Evolutionary conservation across 345 rosid genomes (phyloP).

Genomic region (Hibiscus syriacus): DNA sequence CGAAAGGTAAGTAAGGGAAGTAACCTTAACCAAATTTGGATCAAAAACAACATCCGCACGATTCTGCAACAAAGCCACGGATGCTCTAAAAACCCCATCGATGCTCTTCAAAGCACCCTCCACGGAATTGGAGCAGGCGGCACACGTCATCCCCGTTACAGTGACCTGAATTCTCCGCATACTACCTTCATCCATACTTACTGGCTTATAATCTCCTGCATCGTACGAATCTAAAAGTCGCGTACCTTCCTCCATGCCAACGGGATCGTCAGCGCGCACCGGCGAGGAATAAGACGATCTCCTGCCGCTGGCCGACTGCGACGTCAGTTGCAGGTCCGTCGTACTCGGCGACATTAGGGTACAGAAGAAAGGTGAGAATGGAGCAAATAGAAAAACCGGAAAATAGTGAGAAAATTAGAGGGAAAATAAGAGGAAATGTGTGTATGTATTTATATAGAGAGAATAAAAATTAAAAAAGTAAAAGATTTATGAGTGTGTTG

Average conservation of each 20-base stretch:
- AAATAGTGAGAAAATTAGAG: not conserved
- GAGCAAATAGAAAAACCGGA: not conserved
- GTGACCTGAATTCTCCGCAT: constrained; percentile 57
- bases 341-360: constrained; percentile 53
- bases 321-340: constrained; percentile 67
- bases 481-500: not conserved
- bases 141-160: constrained; percentile 97
- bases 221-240: constrained; percentile 78
- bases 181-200: constrained; percentile 35
- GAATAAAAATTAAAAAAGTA: not conserved
- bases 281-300: not conserved
- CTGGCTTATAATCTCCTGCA: constrained; percentile 11
- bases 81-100: constrained; percentile 61
- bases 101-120: constrained; percentile 71
- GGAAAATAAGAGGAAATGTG: not conserved
- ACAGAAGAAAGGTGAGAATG: constrained; percentile 4
- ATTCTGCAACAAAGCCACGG: constrained; percentile 91
- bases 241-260: constrained; percentile 60
- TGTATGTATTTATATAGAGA: not conserved
- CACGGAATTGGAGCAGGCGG: constrained; percentile 96
- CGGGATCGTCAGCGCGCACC: constrained; percentile 16
- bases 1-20: not conserved
- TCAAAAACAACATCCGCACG: constrained; percentile 77
- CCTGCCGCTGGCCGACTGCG: constrained; percentile 25
- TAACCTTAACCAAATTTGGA: constrained; percentile 62